These are phyloP conservation scores for Henckelia pumila DNA, from an alignment of 257 asterid genomes.

Conservation along the genomic window DNA sequence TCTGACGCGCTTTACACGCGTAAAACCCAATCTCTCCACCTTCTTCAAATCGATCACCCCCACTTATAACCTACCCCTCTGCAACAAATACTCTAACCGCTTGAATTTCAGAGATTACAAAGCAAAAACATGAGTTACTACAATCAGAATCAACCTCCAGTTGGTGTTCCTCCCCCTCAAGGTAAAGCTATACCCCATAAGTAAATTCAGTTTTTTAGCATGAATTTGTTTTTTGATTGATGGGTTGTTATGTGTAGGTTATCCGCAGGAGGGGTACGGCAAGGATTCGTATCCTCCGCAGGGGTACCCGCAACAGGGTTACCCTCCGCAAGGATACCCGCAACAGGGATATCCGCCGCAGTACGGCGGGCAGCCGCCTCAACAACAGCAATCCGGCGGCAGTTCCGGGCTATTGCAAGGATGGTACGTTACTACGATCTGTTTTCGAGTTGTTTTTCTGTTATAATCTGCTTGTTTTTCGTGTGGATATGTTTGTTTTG, in stretches of 20 bases:
- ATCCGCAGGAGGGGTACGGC: constrained; percentile 30
- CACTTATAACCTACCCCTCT: background rate
- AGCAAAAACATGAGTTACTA: constrained; percentile 31
- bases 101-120: no score
- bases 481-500: background rate
- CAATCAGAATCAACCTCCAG: constrained; percentile 29
- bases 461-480: no score
- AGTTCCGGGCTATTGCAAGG: constrained; percentile 24
- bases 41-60: no score
- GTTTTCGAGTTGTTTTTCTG: background rate
- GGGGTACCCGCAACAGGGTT: constrained; percentile 29
- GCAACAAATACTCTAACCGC: no score
- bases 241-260: constrained; percentile 17
- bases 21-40: background rate
- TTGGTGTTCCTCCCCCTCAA: constrained; percentile 37
- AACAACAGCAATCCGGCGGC: constrained; percentile 13
- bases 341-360: constrained; percentile 23
- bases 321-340: constrained; percentile 20
- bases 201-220: no score
- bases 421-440: constrained; percentile 28
- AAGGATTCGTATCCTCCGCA: constrained; percentile 17
- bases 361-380: constrained; percentile 29
- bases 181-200: background rate
- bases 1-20: background rate
- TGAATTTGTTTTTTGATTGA: no score